Evolutionary conservation across 2,329 filamentous ascomycete species (phyloP), one percentile per base, ranked within the genome.

Genomic region (Diaporthe nobilis): DNA sequence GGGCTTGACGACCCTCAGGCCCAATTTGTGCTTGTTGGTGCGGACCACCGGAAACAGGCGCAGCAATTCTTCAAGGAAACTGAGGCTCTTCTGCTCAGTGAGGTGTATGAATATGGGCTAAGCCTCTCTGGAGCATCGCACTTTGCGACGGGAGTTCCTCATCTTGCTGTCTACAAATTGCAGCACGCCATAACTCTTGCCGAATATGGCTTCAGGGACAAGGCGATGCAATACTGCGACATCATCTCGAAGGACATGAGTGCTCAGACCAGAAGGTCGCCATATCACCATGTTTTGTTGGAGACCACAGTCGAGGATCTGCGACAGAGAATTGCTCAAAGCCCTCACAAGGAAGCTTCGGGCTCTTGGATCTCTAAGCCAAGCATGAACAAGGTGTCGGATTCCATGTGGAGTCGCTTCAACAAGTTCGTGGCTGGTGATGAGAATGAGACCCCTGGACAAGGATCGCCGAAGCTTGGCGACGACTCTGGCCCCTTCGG

Each of bases 381-480:
- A 9, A 98, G 92, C 83, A 97, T 98, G 90, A 96, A 97, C 84
- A 98, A 97, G 84, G 95, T 98, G 0, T 97, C 96, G 2, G 95
- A 94, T 77, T 95, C 94, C 47, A 92, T 98, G 82, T 96, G 95
- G 90, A 95, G 92, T 78, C 95, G 94, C 76, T 98, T 99, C 85
- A 98, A 96, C 85, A 98, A 95, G 81, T 99, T 99, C 81, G 95
- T 99, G 77, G 92, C 94, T 71, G 97, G 97, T 20, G 96, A 98
- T 76, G 96, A 98, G 73, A 91, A 91, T 71, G 94, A 95, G 71
- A 88, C 88, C 47, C 88, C 88, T 13, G 91, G 90, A 0, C 89
- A 89, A 72, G 90, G 87, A 12, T 87, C 90, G 17, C 87, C 87
- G 7, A 89, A 88, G 72, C 91, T 90, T 60, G 87, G 83, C 47